Percentiles rank a stretch among this genome's conserved stretches.
phyloP scores from a whole-genome alignment of 1,284 basidiomycete species.

The Anthracocystis walkeri region DNA sequence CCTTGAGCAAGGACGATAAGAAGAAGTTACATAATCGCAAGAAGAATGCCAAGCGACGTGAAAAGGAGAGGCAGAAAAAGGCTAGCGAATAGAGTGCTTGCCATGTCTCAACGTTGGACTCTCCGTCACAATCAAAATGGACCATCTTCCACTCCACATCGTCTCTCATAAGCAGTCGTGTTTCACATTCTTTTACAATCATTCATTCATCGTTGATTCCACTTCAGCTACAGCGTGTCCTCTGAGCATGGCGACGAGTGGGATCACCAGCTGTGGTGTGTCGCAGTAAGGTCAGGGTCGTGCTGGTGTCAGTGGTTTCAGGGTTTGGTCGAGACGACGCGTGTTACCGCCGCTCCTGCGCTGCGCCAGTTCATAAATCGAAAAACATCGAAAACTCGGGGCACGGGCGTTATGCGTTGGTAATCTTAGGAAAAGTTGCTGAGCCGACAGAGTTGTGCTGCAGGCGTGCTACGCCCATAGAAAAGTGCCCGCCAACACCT shows the following conservation, averaged over 20 bases:
- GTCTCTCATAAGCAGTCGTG: background rate
- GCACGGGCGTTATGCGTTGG: background rate
- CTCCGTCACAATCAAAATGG: background rate
- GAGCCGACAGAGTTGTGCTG: constrained; percentile 1
- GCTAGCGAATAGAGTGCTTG: constrained; percentile 11
- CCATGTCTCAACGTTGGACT: too few species aligned
- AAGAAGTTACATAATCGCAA: constrained; percentile 44
- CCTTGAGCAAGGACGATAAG: constrained; percentile 43
- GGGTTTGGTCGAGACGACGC: background rate
- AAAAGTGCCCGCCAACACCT: constrained; percentile 5
- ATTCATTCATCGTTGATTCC: too few species aligned
- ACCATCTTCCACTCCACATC: background rate
- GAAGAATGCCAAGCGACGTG: constrained; percentile 47
- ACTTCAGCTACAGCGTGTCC: too few species aligned
- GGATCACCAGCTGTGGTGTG: too few species aligned
- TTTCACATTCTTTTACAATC: background rate
- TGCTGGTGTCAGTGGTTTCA: constrained; percentile 1
- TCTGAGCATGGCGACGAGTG: too few species aligned
- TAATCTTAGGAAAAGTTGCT: background rate
- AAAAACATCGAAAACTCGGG: constrained; percentile 9
- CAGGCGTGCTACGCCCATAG: background rate
- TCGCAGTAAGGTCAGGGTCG: background rate
- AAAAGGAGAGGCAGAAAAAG: constrained; percentile 50
- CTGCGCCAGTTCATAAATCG: background rate
- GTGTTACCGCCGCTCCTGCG: background rate